These are phyloP conservation scores for Cutaneotrichosporon cavernicola DNA, from an alignment of 1,284 basidiomycete genomes.

Conservation along the genomic window DNA sequence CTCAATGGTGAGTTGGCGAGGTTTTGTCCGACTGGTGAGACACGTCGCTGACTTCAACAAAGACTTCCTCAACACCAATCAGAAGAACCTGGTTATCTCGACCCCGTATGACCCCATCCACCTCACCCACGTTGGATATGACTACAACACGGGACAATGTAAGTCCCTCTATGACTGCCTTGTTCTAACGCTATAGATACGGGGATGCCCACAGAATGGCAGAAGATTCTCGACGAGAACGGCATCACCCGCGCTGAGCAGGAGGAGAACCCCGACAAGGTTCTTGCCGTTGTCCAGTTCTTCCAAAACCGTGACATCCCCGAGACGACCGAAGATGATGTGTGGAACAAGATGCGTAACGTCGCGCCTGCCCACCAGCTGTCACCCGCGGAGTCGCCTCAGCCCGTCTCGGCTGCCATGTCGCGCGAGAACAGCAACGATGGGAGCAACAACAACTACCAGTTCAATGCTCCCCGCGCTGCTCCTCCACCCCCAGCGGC, in stretches of 20 bases:
- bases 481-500: constrained; percentile 21
- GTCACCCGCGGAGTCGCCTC: constrained; percentile 24
- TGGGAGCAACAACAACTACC: constrained; percentile 14
- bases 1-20: constrained; percentile 46
- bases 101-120: constrained; percentile 99
- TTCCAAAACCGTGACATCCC: constrained; percentile 54
- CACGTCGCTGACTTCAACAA: not conserved
- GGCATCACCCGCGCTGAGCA: constrained; percentile 94
- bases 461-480: constrained; percentile 20
- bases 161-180: constrained; percentile 23
- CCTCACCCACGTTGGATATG: constrained; percentile 98
- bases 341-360: constrained; percentile 71
- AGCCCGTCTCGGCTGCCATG: constrained; percentile 38
- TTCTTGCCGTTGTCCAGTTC: constrained; percentile 99
- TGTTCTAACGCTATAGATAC: constrained; percentile 58
- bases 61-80: constrained; percentile 70
- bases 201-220: constrained; percentile 98
- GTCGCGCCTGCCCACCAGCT: constrained; percentile 37
- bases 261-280: constrained; percentile 94
- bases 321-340: constrained; percentile 59
- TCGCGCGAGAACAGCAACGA: constrained; percentile 48
- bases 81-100: constrained; percentile 73
- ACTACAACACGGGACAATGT: constrained; percentile 95
- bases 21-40: not conserved
- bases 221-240: constrained; percentile 91